Percentiles rank a stretch among this genome's conserved stretches.
Evolutionary conservation across 495 filamentous ascomycete species (phyloP).

Genomic region (Pyronema domesticum): DNA sequence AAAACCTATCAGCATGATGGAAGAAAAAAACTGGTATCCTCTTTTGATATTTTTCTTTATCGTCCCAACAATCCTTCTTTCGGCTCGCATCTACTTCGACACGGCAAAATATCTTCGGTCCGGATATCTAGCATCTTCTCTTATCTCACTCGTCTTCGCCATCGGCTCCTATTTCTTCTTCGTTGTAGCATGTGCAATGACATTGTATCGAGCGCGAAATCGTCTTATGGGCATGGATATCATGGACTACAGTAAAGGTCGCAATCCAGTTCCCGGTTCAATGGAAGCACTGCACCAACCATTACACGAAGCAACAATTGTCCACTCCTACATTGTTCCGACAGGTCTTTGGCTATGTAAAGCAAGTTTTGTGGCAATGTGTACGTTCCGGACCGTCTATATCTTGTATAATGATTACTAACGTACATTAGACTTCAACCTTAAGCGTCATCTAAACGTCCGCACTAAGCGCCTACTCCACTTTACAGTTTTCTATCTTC

Average conservation of each 20-base stretch:
- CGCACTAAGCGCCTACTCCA: not conserved
- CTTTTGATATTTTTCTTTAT: not conserved
- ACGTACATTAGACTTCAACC: not conserved
- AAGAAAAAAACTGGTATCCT: not conserved
- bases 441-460: not conserved
- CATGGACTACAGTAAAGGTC: not conserved
- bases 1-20: not conserved
- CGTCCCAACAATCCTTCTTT: not conserved
- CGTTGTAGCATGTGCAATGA: not conserved
- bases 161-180: not conserved
- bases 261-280: not conserved
- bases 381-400: not conserved
- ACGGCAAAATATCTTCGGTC: not conserved
- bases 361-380: constrained; percentile 7
- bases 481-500: not conserved
- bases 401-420: not conserved
- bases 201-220: not conserved
- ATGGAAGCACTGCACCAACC: not conserved
- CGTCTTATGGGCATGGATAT: not conserved
- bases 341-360: constrained; percentile 5
- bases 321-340: constrained; percentile 1
- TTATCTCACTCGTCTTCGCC: constrained; percentile 1
- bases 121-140: not conserved
- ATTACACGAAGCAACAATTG: constrained; percentile 1
- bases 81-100: constrained; percentile 2